Percentiles rank a stretch among this genome's conserved stretches.
These are phyloP conservation scores for Sporisorium exsertum DNA, from an alignment of 1,284 basidiomycete genomes.

Conservation along the genomic window DNA sequence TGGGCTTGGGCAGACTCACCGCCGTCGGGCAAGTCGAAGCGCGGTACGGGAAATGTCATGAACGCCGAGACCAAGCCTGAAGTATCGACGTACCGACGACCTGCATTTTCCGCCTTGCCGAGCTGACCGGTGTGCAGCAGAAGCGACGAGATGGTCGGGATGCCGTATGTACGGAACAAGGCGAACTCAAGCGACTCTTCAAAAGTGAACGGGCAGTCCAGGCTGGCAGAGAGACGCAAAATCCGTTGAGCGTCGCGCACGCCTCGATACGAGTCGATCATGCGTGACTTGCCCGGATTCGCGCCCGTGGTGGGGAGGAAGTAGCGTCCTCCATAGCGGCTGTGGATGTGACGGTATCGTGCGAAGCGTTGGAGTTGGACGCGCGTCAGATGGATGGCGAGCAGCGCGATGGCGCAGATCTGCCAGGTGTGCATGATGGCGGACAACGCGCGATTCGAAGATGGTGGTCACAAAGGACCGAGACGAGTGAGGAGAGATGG, in stretches of 20 bases:
- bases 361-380: conserved; percentile 24
- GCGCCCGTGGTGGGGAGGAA: conserved; percentile 11
- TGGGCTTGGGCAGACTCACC: conserved; percentile 5
- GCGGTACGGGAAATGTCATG: conserved; percentile 77
- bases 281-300: conserved; percentile 31
- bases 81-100: conserved; percentile 45
- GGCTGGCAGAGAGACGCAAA: conserved; percentile 17
- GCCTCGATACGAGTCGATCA: conserved; percentile 45
- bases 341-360: conserved; percentile 26
- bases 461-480: background rate
- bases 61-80: conserved; percentile 62
- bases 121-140: conserved; percentile 47
- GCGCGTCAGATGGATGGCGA: conserved; percentile 13
- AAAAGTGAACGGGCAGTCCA: conserved; percentile 32
- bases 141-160: conserved; percentile 46
- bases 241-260: conserved; percentile 50
- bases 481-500: background rate
- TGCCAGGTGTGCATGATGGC: conserved; percentile 3
- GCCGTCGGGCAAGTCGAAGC: conserved; percentile 73
- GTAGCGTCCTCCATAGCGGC: conserved; percentile 40
- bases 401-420: conserved; percentile 11
- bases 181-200: conserved; percentile 44
- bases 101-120: conserved; percentile 38
- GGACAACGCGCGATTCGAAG: background rate
- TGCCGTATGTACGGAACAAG: conserved; percentile 51